Conservation (phyloP, 164 flowering plant species). For the Dillenia suffruticosa region DNA sequence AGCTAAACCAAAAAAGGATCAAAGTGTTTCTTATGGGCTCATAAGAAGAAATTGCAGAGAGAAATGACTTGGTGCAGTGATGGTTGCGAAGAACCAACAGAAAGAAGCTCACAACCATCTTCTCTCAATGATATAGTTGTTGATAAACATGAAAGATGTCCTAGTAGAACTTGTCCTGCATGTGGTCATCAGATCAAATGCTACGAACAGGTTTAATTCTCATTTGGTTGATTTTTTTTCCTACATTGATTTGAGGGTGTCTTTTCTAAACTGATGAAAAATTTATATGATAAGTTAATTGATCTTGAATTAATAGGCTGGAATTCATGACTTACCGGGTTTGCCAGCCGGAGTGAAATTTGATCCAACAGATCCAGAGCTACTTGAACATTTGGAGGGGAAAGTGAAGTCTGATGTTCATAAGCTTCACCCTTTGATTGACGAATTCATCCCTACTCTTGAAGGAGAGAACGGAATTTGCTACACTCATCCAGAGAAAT, state of each 20-base stretch:
- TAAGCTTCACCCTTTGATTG: slow-evolving; percentile 71
- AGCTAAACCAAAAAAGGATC: neutral
- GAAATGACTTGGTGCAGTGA: slow-evolving; percentile 59
- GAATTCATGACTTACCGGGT: slow-evolving; percentile 71
- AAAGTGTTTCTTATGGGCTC: slow-evolving; percentile 8
- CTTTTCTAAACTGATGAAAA: neutral
- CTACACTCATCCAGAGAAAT: slow-evolving; percentile 84
- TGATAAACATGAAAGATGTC: slow-evolving; percentile 3
- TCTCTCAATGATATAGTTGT: neutral
- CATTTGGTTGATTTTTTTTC: neutral
- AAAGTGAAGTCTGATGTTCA: slow-evolving; percentile 41
- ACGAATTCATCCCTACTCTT: slow-evolving; percentile 76
- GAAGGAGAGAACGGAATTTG: slow-evolving; percentile 80
- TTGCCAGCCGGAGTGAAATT: slow-evolving; percentile 88
- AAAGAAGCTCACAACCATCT: slow-evolving; percentile 4
- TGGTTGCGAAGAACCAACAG: slow-evolving; percentile 17
- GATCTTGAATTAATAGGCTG: slow-evolving; percentile 16
- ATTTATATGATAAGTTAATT: neutral
- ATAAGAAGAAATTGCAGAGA: slow-evolving; percentile 12
- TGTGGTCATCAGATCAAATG: slow-evolving; percentile 45
- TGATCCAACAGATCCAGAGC: slow-evolving; percentile 78
- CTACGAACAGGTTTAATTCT: slow-evolving; percentile 39
- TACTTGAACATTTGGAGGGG: slow-evolving; percentile 72
- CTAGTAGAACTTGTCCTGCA: slow-evolving; percentile 42
- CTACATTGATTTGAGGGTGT: neutral